These are phyloP conservation scores for Suhomyces vadensis DNA, from an alignment of 805 yeast species.

Conservation along the genomic window DNA sequence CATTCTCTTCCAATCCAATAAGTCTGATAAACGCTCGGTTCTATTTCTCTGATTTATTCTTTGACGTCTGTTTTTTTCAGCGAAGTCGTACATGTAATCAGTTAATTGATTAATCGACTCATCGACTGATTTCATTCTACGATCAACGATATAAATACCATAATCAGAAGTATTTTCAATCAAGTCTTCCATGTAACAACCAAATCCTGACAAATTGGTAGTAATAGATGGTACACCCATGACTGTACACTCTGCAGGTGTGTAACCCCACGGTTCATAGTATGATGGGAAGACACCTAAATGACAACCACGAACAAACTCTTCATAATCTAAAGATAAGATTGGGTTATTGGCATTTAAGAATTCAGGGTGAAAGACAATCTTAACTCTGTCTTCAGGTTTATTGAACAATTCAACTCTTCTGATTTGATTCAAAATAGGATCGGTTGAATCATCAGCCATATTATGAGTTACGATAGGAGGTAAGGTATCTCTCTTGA, in stretches of 20 bases:
- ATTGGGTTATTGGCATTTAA: slow-evolving; percentile 93
- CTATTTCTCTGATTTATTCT: slow-evolving; percentile 97
- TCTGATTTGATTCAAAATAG: slow-evolving; percentile 87
- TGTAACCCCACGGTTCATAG: slow-evolving; percentile 99
- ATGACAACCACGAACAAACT: slow-evolving; percentile 96
- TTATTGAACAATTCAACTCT: slow-evolving; percentile 87
- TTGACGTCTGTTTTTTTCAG: slow-evolving; percentile 89
- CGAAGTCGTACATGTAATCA: slow-evolving; percentile 85
- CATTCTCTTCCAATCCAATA: slow-evolving; percentile 97
- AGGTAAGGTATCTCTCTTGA: slow-evolving; percentile 85
- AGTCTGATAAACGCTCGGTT: slow-evolving; percentile 89
- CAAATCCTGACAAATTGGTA: slow-evolving; percentile 93
- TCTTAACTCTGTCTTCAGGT: slow-evolving; percentile 88
- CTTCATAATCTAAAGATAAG: slow-evolving; percentile 91
- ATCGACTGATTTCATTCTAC: slow-evolving; percentile 88
- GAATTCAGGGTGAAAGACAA: slow-evolving; percentile 97
- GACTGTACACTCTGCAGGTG: slow-evolving; percentile 99
- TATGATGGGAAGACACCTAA: slow-evolving; percentile 98
- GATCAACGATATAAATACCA: slow-evolving; percentile 95
- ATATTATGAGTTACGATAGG: slow-evolving; percentile 97
- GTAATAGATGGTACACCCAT: slow-evolving; percentile 99
- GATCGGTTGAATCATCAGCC: slow-evolving; percentile 89
- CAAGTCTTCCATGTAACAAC: slow-evolving; percentile 97
- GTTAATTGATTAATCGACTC: slow-evolving; percentile 90
- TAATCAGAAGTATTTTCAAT: slow-evolving; percentile 93